A percentile compares a stretch with the other conserved stretches of the same genome.
Conservation (phyloP, 1,284 basidiomycete species). For the Sparassis latifolia region DNA sequence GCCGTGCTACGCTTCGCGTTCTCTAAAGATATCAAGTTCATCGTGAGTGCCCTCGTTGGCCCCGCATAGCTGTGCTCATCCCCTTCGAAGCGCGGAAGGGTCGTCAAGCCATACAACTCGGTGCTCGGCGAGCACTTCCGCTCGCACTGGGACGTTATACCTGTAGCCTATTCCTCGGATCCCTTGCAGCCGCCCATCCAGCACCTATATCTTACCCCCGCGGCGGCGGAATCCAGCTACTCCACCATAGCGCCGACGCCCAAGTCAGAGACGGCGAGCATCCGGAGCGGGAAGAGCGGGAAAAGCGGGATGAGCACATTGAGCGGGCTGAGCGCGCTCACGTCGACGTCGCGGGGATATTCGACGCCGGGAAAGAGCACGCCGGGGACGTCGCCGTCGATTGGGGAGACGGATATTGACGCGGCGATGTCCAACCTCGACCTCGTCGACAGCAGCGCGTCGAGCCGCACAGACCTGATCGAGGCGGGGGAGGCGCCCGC, state of each 20-base stretch:
- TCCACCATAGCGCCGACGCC: slow-evolving; percentile 22
- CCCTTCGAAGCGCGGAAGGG: slow-evolving; percentile 64
- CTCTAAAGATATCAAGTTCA: slow-evolving; percentile 93
- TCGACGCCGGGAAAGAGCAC: slow-evolving; percentile 41
- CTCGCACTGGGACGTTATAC: slow-evolving; percentile 78
- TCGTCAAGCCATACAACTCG: slow-evolving; percentile 96
- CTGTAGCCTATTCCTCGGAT: slow-evolving; percentile 47
- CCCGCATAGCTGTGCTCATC: background rate
- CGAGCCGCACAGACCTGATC: slow-evolving; percentile 19
- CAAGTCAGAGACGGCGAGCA: slow-evolving; percentile 46
- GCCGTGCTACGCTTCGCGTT: slow-evolving; percentile 85
- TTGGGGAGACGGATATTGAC: slow-evolving; percentile 34
- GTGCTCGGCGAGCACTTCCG: slow-evolving; percentile 91
- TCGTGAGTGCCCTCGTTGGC: slow-evolving; percentile 44
- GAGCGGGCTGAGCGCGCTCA: slow-evolving; percentile 49
- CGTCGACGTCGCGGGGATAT: slow-evolving; percentile 43
- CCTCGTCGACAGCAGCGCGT: slow-evolving; percentile 38
- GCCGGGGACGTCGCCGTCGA: slow-evolving; percentile 48
- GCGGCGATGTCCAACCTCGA: slow-evolving; percentile 57
- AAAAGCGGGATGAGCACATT: slow-evolving; percentile 44
- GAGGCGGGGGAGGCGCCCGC: slow-evolving; percentile 18
- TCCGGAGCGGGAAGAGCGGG: slow-evolving; percentile 33
- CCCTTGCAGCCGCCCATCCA: slow-evolving; percentile 40
- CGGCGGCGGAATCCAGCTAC: slow-evolving; percentile 24
- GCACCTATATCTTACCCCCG: slow-evolving; percentile 34